phyloP scores from a whole-genome alignment of 495 filamentous ascomycete genomes.

The Hypoxylon fragiforme region DNA sequence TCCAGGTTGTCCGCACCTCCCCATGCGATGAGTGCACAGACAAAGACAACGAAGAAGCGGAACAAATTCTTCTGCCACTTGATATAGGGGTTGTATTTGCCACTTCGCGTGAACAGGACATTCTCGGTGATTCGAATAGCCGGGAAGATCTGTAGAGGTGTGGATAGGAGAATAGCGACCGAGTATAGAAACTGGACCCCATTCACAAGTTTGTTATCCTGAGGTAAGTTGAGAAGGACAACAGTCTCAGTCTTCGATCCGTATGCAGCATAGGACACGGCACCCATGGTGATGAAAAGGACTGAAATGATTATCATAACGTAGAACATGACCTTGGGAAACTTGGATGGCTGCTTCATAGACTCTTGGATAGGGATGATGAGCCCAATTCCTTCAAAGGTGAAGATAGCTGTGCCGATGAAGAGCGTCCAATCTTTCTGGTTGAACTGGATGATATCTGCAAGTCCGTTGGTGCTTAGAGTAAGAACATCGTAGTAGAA shows the following conservation, averaged over 20 bases:
- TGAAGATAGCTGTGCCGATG: slow-evolving; percentile 98
- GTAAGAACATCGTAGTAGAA: slow-evolving; percentile 94
- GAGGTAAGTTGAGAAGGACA: slow-evolving; percentile 91
- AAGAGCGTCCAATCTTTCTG: slow-evolving; percentile 88
- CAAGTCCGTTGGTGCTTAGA: slow-evolving; percentile 73
- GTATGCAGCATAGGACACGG: slow-evolving; percentile 93
- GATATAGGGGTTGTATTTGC: slow-evolving; percentile 93
- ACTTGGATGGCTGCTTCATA: slow-evolving; percentile 86
- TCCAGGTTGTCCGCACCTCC: slow-evolving; percentile 89
- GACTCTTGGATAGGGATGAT: slow-evolving; percentile 98
- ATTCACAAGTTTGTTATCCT: slow-evolving; percentile 95
- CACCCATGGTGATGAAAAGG: slow-evolving; percentile 88
- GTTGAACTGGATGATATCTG: slow-evolving; percentile 89
- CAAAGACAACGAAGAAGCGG: slow-evolving; percentile 84
- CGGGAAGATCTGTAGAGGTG: slow-evolving; percentile 94
- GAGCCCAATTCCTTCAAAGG: slow-evolving; percentile 96
- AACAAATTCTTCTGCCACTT: slow-evolving; percentile 99
- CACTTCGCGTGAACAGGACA: slow-evolving; percentile 69
- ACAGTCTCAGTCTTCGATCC: slow-evolving; percentile 94
- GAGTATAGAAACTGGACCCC: slow-evolving; percentile 94
- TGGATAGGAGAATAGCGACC: slow-evolving; percentile 88
- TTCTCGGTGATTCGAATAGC: slow-evolving; percentile 82
- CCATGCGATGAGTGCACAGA: slow-evolving; percentile 88
- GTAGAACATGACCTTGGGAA: slow-evolving; percentile 78
- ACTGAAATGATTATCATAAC: slow-evolving; percentile 94